These are phyloP conservation scores for Pulveroboletus sp. DNA, from an alignment of 768 basidiomycete species.

Conservation along the genomic window DNA sequence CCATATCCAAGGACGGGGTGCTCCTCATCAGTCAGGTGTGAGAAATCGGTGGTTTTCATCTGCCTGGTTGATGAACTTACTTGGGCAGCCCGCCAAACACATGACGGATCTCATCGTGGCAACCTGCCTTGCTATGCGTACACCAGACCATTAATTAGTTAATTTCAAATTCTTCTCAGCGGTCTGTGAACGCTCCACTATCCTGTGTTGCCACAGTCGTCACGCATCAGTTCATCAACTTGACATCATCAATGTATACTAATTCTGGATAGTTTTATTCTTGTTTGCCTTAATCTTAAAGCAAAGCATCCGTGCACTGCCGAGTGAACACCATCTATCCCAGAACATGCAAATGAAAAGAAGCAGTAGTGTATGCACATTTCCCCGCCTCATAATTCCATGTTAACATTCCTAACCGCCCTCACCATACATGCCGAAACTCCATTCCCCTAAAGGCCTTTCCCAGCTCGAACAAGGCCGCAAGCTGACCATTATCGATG, in stretches of 20 bases:
- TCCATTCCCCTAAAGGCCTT: constrained; percentile 18
- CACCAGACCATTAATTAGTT: constrained; percentile 21
- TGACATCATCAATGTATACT: constrained; percentile 4
- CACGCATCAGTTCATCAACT: background rate
- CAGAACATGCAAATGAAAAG: background rate
- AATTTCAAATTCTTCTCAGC: background rate
- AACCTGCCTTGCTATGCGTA: constrained; percentile 32
- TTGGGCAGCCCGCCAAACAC: constrained; percentile 15
- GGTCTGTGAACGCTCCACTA: background rate
- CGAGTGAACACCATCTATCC: background rate
- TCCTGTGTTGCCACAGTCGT: background rate
- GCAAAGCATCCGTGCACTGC: background rate
- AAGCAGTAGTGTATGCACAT: background rate
- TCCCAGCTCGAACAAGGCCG: constrained; percentile 20
- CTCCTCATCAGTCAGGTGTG: constrained; percentile 30
- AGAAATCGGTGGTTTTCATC: background rate
- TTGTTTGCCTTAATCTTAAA: background rate
- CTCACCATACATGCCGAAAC: constrained; percentile 28
- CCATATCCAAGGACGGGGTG: constrained; percentile 31
- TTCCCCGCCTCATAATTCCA: background rate
- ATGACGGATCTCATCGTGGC: constrained; percentile 32
- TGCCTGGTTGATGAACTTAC: constrained; percentile 3
- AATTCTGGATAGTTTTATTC: background rate
- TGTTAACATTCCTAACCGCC: background rate
- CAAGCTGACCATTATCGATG: constrained; percentile 8